phyloP scores from a whole-genome alignment of 176 grass and related monocot genomes.

The Thinopyrum elongatum region DNA sequence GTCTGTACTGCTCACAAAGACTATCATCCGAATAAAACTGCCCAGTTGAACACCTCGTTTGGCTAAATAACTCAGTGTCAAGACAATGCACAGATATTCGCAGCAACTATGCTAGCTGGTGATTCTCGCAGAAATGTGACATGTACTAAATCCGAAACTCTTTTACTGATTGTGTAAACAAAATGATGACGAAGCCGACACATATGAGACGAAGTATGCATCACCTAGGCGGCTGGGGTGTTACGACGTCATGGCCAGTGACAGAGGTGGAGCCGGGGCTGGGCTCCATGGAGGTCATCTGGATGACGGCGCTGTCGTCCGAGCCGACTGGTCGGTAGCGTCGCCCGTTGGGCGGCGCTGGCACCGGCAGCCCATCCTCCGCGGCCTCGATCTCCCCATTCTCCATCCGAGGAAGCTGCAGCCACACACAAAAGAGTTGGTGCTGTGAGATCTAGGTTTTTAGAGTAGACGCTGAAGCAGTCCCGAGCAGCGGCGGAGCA shows the following conservation, averaged over 20 bases:
- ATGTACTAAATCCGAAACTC: not conserved
- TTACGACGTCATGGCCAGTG: not conserved
- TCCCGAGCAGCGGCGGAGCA: not conserved
- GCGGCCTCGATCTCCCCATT: slow-evolving; percentile 74
- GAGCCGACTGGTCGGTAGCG: slow-evolving; percentile 67
- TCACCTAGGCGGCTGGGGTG: slow-evolving; percentile 52
- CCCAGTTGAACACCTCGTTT: not conserved
- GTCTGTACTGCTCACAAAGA: not conserved
- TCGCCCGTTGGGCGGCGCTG: slow-evolving; percentile 47
- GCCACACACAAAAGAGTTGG: not conserved
- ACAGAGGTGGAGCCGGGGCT: slow-evolving; percentile 35
- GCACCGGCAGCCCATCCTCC: slow-evolving; percentile 57
- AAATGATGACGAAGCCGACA: not conserved
- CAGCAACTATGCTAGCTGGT: not conserved
- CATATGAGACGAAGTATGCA: slow-evolving; percentile 7
- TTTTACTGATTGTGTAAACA: not conserved
- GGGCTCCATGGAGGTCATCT: slow-evolving; percentile 73
- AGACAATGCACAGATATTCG: slow-evolving; percentile 6
- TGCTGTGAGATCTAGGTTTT: slow-evolving; percentile 29
- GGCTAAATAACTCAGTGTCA: not conserved
- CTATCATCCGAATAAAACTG: not conserved
- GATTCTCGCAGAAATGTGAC: not conserved
- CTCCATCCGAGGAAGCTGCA: slow-evolving; percentile 53
- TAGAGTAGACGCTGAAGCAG: not conserved
- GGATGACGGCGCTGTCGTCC: slow-evolving; percentile 54